Base-by-base conservation (phyloP, 495 filamentous ascomycete species). In the Penicillium angulare region DNA sequence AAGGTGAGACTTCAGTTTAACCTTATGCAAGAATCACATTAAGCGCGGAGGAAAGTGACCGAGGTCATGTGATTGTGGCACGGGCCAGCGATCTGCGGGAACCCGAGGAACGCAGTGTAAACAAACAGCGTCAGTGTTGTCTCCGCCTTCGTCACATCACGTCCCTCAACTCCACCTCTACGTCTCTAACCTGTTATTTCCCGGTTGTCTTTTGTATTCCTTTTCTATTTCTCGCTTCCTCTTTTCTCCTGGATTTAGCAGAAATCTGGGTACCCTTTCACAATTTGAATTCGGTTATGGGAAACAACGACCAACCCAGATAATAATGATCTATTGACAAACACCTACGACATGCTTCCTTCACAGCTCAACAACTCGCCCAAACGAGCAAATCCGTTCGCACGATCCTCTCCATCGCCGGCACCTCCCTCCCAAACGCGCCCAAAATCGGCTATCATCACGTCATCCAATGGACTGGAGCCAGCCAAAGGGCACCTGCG, bases 351-450 rank as follows among this genome's bases (percentile, higher is more conserved):
- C 52, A 77, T 77, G 74, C 65, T 75, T 48, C 69, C 74, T 32
- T 75, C 72, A 42, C 72, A 75, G 39, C 39, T 75, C 26, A 76
- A 74, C 58, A 66, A 61, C 60, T 71, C 75, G 56, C 69, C 71
- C 51, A 80, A 82, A 79, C 86, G 90, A 55, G 87, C 83, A 62
- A 92, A 86, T 73, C 87, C 87, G 4, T 95, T 95, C 64, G 69
- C 61, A 32, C 81, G 76, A 68, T 83, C 72, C 49, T 84, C 88
- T 2, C 71, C 73, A 8, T 85, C 81, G 2, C 75, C 87, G 43
- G 72, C 64, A 44, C 68, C 74, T 20, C 68, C 70, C 39, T 67
- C 67, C 32, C 53, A 61, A 46, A 63, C 73, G 41, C 76, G 90
- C 50, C 88, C 90, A 0, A 90, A 88, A 61, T 95, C 90, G 1